These are phyloP conservation scores for Berberis vulgaris DNA, from an alignment of 164 flowering plant species.

Conservation along the genomic window DNA sequence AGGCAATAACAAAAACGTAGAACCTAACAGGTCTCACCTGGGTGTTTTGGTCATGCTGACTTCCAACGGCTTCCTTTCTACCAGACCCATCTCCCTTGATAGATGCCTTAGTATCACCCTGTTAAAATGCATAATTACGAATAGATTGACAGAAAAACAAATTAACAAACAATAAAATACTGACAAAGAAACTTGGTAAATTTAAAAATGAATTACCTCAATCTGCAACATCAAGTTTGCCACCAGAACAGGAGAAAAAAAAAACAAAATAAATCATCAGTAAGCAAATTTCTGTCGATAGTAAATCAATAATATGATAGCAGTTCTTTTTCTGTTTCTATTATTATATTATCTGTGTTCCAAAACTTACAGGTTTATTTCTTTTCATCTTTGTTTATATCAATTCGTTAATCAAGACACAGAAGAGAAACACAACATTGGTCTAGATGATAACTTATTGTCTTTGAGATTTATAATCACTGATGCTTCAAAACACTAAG, in stretches of 20 bases:
- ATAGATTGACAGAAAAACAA: neutral
- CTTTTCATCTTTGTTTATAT: too few species aligned
- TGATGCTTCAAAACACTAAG: too few species aligned
- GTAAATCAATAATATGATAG: too few species aligned
- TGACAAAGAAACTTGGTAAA: neutral
- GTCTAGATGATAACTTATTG: too few species aligned
- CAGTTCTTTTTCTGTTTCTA: too few species aligned
- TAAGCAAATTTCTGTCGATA: neutral
- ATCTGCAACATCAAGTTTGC: slow-evolving; percentile 13
- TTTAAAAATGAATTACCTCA: slow-evolving; percentile 18
- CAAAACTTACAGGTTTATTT: too few species aligned
- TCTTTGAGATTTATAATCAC: too few species aligned
- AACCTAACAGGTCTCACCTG: slow-evolving; percentile 9
- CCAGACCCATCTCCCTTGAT: slow-evolving; percentile 22
- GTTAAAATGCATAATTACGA: neutral
- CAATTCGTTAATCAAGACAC: too few species aligned
- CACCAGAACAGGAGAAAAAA: neutral
- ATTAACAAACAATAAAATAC: neutral
- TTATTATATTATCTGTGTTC: too few species aligned
- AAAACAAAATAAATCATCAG: neutral
- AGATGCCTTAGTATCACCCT: slow-evolving; percentile 31
- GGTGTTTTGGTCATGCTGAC: slow-evolving; percentile 14
- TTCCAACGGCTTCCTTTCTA: slow-evolving; percentile 16
- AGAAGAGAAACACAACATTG: too few species aligned
- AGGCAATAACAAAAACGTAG: neutral